These are phyloP conservation scores for Trichomonas vaginalis DNA, from an alignment of 208 protist genomes.

Conservation along the genomic window DNA sequence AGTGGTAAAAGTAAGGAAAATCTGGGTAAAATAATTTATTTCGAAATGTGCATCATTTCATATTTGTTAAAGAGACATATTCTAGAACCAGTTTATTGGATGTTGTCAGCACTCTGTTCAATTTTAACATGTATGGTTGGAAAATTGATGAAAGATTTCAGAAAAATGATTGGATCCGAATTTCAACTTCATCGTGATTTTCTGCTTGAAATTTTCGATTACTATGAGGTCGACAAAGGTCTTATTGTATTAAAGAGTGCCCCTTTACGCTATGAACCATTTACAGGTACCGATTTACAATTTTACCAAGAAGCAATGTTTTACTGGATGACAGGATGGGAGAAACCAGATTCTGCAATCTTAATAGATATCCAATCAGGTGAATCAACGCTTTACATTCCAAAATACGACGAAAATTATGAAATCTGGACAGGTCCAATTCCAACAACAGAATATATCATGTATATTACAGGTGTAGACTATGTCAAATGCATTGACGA, in stretches of 20 bases:
- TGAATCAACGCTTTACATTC: not conserved
- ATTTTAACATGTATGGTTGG: too few relatives aligned
- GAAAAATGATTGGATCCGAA: too few relatives aligned
- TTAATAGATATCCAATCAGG: not conserved
- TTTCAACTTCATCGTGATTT: not conserved
- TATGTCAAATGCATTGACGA: not conserved
- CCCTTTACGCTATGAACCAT: not conserved
- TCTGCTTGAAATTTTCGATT: not conserved
- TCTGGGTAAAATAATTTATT: too few relatives aligned
- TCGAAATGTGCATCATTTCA: too few relatives aligned
- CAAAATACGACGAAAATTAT: not conserved
- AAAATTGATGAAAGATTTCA: too few relatives aligned
- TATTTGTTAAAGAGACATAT: too few relatives aligned
- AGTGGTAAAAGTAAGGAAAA: too few relatives aligned
- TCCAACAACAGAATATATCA: not conserved
- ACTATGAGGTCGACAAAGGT: not conserved
- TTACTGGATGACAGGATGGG: not conserved
- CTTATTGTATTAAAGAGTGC: not conserved
- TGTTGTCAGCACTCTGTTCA: too few relatives aligned
- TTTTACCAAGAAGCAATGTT: not conserved
- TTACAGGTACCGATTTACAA: not conserved
- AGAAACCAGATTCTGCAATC: not conserved
- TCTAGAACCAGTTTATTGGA: too few relatives aligned
- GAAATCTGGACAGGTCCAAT: not conserved
- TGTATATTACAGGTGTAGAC: not conserved